Evolutionary conservation across 306 rosid genomes (phyloP).

Genomic region (Pyrus communis): DNA sequence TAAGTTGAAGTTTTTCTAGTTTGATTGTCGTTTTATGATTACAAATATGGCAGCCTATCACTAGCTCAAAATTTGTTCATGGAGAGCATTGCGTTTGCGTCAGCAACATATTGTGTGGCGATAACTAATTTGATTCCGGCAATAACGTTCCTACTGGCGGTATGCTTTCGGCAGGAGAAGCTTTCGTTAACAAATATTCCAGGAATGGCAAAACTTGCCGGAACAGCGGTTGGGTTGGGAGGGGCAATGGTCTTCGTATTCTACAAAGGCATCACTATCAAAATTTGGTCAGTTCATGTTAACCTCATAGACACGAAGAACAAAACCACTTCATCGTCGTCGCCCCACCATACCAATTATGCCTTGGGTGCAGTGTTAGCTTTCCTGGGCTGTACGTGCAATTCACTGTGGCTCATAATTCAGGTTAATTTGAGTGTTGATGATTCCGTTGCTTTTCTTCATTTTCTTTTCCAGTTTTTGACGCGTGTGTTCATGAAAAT

Average conservation of each 20-base stretch:
- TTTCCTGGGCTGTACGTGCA: constrained; percentile 16
- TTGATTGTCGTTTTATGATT: too few relatives aligned
- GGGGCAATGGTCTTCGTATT: constrained; percentile 56
- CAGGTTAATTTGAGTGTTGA: constrained; percentile 20
- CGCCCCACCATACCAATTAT: neutral
- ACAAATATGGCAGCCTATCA: neutral
- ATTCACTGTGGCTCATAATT: constrained; percentile 42
- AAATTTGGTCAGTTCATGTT: constrained; percentile 19
- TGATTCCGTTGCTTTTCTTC: neutral
- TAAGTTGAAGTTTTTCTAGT: too few relatives aligned
- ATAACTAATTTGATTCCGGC: constrained; percentile 20
- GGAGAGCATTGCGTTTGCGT: neutral
- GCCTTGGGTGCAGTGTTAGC: constrained; percentile 9
- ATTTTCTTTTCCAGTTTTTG: too few relatives aligned
- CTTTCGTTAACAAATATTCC: constrained; percentile 16
- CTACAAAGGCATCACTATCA: constrained; percentile 32
- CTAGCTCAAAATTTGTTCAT: constrained; percentile 14
- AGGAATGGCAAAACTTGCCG: constrained; percentile 43
- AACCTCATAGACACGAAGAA: neutral
- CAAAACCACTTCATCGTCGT: neutral
- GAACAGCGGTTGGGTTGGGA: constrained; percentile 30
- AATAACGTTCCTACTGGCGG: constrained; percentile 17
- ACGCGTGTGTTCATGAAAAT: too few relatives aligned
- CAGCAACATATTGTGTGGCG: constrained; percentile 16
- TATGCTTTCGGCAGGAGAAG: constrained; percentile 28